phyloP scores from a whole-genome alignment of 1,284 basidiomycete genomes.

The Veloporphyrellus conicus region DNA sequence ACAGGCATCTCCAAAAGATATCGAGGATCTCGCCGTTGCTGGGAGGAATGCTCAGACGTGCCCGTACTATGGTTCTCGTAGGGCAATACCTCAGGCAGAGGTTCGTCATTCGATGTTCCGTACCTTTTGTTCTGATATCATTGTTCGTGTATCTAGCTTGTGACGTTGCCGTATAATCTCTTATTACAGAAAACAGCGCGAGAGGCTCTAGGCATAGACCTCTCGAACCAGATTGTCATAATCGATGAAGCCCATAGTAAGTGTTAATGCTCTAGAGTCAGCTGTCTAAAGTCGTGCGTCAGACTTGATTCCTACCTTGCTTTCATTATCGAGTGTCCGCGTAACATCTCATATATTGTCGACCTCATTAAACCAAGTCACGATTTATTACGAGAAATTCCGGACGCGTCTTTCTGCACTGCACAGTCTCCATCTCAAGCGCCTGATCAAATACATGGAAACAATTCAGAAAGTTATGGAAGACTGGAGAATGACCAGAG shows the following conservation, averaged over 20 bases:
- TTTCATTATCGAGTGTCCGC: conserved; percentile 78
- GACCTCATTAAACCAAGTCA: conserved; percentile 73
- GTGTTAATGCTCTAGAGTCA: conserved; percentile 28
- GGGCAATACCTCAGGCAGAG: conserved; percentile 87
- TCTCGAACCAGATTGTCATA: conserved; percentile 81
- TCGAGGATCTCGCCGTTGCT: conserved; percentile 82
- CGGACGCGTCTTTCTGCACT: conserved; percentile 66
- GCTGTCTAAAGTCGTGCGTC: conserved; percentile 2
- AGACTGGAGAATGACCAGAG: conserved; percentile 41
- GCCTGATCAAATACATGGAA: conserved; percentile 70
- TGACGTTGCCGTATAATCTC: conserved; percentile 92
- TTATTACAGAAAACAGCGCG: conserved; percentile 81
- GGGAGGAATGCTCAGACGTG: conserved; percentile 72
- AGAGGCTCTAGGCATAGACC: conserved; percentile 81
- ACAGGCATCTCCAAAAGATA: conserved; percentile 85
- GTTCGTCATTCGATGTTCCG: conserved; percentile 39
- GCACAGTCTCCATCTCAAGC: conserved; percentile 79
- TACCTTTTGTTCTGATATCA: background rate
- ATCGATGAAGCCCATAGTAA: conserved; percentile 96
- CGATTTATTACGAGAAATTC: conserved; percentile 78
- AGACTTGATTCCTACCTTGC: conserved; percentile 85
- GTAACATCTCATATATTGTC: conserved; percentile 59
- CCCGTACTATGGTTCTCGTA: conserved; percentile 89
- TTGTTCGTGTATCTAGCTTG: conserved; percentile 51
- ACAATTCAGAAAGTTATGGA: conserved; percentile 58